Base-by-base conservation (phyloP, 345 rosid genomes). In the Corchorus capsularis region DNA sequence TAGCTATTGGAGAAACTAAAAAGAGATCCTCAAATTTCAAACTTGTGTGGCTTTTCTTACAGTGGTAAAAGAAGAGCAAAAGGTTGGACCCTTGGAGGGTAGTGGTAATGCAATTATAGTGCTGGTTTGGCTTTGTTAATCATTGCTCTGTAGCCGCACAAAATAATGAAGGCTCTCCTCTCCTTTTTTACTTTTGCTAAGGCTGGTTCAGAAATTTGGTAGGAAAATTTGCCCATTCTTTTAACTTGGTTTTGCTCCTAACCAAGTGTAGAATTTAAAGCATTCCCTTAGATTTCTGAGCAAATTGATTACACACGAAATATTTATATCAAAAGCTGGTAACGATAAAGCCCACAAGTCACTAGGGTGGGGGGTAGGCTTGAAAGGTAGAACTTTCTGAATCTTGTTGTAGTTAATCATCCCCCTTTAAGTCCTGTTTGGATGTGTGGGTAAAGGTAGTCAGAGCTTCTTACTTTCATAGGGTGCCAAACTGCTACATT, bases 21-120 rank as follows among this genome's bases (percentile, higher is more conserved):
- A 37, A 19, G 55, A 46, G 9, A 47, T 53, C 4, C 54, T 69
- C 56, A 62, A 27, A 3, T 6, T 10, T 53, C 19, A 53, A 13
- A 19, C 27, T 37, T 14, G 22, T 16, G 6, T 2, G 46, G 43
- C 67, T 39, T 39, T 17, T 20, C 20, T 2, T 49, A 34, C 41
- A 49, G 43, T 49, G 20, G 57, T 49, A 49, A 69, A 50, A 22
- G n/a, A 34, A 13, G 6, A 32, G 43, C 1, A 62, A 16, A 16
- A 55, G 46, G 5, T 20, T 41, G 32, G 27, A 27, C 27, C 27
- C 27, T 27, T 27, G 27, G 27, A 4, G 43, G 64, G 7, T 71
- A 19, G 64, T 56, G 75, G 75, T 71, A 41, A 43, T 41, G 50
- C 13, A 71, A 71, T 71, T 71, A 71, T 71, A 5, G 19, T 57